Evolutionary conservation across 23 red algal genomes (phyloP).

Genomic region (Gracilaria caudata): DNA sequence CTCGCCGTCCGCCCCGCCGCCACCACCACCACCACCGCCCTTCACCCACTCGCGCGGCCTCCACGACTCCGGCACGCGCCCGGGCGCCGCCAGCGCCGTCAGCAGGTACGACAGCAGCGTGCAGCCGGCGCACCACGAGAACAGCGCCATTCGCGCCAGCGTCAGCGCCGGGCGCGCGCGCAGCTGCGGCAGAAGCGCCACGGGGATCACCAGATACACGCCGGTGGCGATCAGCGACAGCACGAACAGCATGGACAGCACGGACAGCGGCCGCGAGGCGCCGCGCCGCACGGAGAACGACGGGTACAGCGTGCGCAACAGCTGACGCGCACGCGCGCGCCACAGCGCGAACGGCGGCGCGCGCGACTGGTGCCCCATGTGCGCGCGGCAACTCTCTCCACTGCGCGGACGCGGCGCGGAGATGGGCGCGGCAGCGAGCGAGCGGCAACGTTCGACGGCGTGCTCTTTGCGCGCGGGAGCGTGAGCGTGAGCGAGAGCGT

Average conservation of each 20-base stretch:
- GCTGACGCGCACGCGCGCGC: background rate
- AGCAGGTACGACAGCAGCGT: constrained; percentile 55
- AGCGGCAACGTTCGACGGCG: no score
- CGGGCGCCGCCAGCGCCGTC: constrained; percentile 47
- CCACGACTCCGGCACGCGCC: constrained; percentile 48
- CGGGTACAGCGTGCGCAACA: background rate
- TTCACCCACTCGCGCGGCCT: constrained; percentile 9
- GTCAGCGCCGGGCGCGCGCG: background rate
- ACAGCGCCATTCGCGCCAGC: background rate
- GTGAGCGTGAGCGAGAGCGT: no score
- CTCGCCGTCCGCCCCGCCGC: background rate
- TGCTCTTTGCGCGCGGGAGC: no score
- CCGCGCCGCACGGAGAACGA: constrained; percentile 20
- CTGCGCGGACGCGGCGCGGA: no score
- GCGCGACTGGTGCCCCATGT: background rate
- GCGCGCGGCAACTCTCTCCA: no score
- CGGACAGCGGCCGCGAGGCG: constrained; percentile 4
- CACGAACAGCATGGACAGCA: constrained; percentile 45
- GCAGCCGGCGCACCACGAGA: constrained; percentile 30
- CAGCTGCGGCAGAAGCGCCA: constrained; percentile 38
- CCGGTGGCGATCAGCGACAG: constrained; percentile 1
- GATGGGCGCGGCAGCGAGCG: no score
- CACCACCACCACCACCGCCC: background rate
- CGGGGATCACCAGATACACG: constrained; percentile 31
- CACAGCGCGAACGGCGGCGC: background rate